Evolutionary conservation across 768 basidiomycete species (phyloP).

Genomic region (Mycena vitilis): DNA sequence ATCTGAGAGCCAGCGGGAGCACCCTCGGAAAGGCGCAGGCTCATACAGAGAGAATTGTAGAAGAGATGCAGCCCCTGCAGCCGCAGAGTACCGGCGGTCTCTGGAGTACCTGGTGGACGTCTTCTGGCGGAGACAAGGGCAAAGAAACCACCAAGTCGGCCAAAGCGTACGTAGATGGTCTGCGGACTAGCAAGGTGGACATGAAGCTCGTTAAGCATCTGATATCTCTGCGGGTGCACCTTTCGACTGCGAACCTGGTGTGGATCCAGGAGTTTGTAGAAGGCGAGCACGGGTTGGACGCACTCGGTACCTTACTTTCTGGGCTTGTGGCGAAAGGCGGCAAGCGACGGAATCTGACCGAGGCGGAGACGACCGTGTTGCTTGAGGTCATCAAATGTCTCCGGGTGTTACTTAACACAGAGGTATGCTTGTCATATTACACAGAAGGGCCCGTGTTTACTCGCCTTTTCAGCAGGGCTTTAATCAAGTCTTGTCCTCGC

Average conservation of each 20-base stretch:
- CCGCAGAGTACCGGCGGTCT: constrained; percentile 27
- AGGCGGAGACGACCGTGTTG: constrained; percentile 75
- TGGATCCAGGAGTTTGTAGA: constrained; percentile 87
- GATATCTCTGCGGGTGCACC: constrained; percentile 84
- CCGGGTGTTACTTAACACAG: constrained; percentile 85
- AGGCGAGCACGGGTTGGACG: constrained; percentile 72
- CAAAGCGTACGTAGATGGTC: constrained; percentile 71
- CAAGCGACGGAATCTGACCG: constrained; percentile 68
- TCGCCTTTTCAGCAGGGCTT: neutral
- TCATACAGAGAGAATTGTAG: constrained; percentile 44
- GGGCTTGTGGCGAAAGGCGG: constrained; percentile 74
- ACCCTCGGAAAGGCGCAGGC: constrained; percentile 14
- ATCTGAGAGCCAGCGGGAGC: constrained; percentile 13
- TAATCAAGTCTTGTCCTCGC: constrained; percentile 15
- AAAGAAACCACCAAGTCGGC: constrained; percentile 52
- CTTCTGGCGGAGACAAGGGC: constrained; percentile 19
- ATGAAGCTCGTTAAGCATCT: constrained; percentile 79
- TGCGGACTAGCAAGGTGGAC: constrained; percentile 68
- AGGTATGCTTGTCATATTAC: constrained; percentile 55
- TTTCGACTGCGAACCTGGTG: constrained; percentile 82
- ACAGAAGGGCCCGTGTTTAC: neutral
- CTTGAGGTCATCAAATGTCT: constrained; percentile 84
- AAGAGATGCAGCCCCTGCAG: constrained; percentile 23
- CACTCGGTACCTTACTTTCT: constrained; percentile 67
- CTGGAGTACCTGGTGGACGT: constrained; percentile 20